phyloP scores from a whole-genome alignment of 2,329 filamentous ascomycete genomes.

The Arthrobotrys iridis region DNA sequence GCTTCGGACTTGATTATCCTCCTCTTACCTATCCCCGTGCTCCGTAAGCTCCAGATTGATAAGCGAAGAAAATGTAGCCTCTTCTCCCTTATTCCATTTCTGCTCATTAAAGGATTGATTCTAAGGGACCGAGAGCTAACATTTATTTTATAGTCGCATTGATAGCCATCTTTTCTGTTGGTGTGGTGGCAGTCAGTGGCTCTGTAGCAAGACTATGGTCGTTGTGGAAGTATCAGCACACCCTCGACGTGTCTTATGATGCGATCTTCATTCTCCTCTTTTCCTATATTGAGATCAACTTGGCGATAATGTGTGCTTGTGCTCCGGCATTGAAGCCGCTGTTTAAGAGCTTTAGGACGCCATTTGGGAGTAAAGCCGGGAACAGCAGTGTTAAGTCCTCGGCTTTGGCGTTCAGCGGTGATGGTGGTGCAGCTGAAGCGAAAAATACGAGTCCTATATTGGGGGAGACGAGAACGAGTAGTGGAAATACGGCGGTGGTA shows the following conservation, averaged over 20 bases:
- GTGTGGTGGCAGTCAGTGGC: conserved; percentile 28
- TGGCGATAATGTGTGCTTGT: conserved; percentile 56
- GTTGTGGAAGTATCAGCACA: conserved; percentile 45
- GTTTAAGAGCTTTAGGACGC: conserved; percentile 32
- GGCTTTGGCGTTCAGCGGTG: conserved; percentile 66
- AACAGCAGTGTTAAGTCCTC: conserved; percentile 48
- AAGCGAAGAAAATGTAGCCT: conserved; percentile 60
- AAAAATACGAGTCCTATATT: neutral
- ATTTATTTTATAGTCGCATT: conserved; percentile 7
- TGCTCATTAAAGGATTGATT: neutral
- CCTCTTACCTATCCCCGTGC: conserved; percentile 64
- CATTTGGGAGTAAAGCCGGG: conserved; percentile 19
- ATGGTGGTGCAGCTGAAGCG: neutral
- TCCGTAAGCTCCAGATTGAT: conserved; percentile 64
- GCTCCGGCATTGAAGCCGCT: conserved; percentile 57
- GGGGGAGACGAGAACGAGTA: neutral
- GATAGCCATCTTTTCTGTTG: conserved; percentile 35
- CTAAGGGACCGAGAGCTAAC: neutral
- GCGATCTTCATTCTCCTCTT: conserved; percentile 54
- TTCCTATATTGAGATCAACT: conserved; percentile 57
- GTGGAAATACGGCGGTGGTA: neutral
- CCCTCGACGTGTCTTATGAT: conserved; percentile 48
- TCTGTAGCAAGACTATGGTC: conserved; percentile 37
- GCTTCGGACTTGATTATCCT: conserved; percentile 65
- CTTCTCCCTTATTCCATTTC: neutral